Evolutionary conservation across 139 green algal species (phyloP).

Genomic region (Mychonastes homosphaera): DNA sequence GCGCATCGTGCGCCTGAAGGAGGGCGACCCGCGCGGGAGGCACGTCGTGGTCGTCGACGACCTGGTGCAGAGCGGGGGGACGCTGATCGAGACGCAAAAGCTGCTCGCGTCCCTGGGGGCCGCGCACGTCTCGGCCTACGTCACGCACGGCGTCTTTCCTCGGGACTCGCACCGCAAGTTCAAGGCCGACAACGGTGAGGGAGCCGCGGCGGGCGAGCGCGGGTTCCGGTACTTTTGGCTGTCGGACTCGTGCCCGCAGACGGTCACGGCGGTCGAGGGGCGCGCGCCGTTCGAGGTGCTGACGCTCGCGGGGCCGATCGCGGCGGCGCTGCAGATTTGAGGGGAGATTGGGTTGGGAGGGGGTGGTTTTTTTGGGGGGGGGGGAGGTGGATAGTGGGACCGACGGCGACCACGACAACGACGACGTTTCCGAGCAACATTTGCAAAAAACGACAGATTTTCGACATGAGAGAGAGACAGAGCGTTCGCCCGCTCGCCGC

Average conservation of each 20-base stretch:
- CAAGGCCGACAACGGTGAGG: slow-evolving; percentile 35
- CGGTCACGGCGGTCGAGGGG: slow-evolving; percentile 51
- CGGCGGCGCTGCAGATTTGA: slow-evolving; percentile 82
- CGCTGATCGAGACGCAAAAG: slow-evolving; percentile 90
- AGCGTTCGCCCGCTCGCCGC: too few species aligned
- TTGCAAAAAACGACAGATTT: too few species aligned
- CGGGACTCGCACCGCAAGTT: slow-evolving; percentile 77
- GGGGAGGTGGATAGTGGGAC: too few species aligned
- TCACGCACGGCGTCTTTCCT: slow-evolving; percentile 96
- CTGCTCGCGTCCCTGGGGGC: slow-evolving; percentile 62
- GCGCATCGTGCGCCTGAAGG: slow-evolving; percentile 92
- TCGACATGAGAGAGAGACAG: too few species aligned
- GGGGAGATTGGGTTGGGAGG: too few species aligned
- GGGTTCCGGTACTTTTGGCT: slow-evolving; percentile 94
- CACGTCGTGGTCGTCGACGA: slow-evolving; percentile 99
- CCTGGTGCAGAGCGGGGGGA: slow-evolving; percentile 91
- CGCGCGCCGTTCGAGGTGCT: slow-evolving; percentile 84
- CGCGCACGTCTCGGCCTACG: slow-evolving; percentile 81
- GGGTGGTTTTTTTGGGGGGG: too few species aligned
- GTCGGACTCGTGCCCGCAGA: slow-evolving; percentile 84
- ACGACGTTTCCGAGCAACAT: too few species aligned
- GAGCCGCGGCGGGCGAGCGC: slow-evolving; percentile 9
- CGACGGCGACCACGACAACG: too few species aligned
- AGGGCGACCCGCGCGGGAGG: slow-evolving; percentile 70
- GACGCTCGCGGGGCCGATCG: slow-evolving; percentile 76